phyloP scores from a whole-genome alignment of 2,329 filamentous ascomycete species.

The Intubia oerlemansii region DNA sequence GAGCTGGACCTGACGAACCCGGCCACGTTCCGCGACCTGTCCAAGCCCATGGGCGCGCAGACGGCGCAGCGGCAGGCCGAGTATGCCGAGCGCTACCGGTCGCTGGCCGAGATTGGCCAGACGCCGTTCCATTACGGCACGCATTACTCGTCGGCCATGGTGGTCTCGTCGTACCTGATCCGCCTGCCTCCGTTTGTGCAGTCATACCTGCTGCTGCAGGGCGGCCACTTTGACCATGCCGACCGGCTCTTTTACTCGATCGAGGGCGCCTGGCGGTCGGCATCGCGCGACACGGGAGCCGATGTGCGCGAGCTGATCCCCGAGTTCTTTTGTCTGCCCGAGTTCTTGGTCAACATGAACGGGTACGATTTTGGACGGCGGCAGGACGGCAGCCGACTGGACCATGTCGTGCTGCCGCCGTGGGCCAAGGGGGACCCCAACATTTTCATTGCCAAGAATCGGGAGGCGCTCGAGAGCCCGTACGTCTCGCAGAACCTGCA shows the following conservation, averaged over 20 bases:
- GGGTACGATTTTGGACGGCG: slow-evolving; percentile 80
- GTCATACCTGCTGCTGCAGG: slow-evolving; percentile 82
- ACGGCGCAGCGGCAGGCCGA: slow-evolving; percentile 52
- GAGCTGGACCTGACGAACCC: slow-evolving; percentile 76
- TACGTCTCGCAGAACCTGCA: slow-evolving; percentile 81
- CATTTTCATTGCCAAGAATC: slow-evolving; percentile 86
- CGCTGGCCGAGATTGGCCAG: slow-evolving; percentile 80
- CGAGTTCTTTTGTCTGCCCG: slow-evolving; percentile 91
- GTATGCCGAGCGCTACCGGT: slow-evolving; percentile 66
- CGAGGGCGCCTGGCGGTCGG: slow-evolving; percentile 74
- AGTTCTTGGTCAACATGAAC: slow-evolving; percentile 88
- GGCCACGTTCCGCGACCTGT: slow-evolving; percentile 69
- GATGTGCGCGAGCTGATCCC: slow-evolving; percentile 90
- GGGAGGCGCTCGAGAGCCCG: slow-evolving; percentile 86
- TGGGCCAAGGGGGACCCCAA: slow-evolving; percentile 95
- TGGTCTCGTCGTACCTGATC: slow-evolving; percentile 89
- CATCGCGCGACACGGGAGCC: slow-evolving; percentile 73
- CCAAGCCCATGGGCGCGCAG: slow-evolving; percentile 93
- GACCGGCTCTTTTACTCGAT: slow-evolving; percentile 92
- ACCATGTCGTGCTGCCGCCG: slow-evolving; percentile 72
- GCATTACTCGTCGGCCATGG: slow-evolving; percentile 98
- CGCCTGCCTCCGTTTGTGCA: slow-evolving; percentile 90
- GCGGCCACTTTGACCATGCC: slow-evolving; percentile 89
- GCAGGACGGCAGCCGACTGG: slow-evolving; percentile 60
- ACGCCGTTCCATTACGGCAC: slow-evolving; percentile 94